These are phyloP conservation scores for Brasilioporus rufonigricans DNA, from an alignment of 768 basidiomycete genomes.

Conservation along the genomic window DNA sequence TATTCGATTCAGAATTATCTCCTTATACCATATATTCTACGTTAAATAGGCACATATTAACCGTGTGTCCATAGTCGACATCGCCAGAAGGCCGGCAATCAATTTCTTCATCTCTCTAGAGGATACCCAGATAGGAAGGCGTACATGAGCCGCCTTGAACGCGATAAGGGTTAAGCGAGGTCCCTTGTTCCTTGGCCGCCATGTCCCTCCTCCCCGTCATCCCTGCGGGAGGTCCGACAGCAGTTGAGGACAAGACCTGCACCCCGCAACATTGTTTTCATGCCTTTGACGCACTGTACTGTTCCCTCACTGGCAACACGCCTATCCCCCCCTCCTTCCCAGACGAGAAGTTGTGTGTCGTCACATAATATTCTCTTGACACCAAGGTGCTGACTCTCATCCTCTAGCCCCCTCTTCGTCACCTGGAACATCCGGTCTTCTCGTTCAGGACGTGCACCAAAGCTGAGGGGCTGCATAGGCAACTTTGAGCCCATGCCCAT, in stretches of 20 bases:
- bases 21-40: constrained; percentile 40
- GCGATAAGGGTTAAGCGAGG: constrained; percentile 3
- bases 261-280: constrained; percentile 74
- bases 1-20: constrained; percentile 39
- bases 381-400: constrained; percentile 5
- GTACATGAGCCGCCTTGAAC: neutral
- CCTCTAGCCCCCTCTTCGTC: constrained; percentile 75
- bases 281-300: constrained; percentile 80
- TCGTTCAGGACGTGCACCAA: constrained; percentile 55
- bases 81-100: constrained; percentile 9
- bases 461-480: constrained; percentile 92
- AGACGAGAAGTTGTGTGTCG: constrained; percentile 74
- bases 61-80: constrained; percentile 35
- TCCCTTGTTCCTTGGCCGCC: constrained; percentile 25
- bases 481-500: constrained; percentile 80
- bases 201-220: constrained; percentile 60
- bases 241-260: constrained; percentile 51
- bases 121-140: constrained; percentile 29
- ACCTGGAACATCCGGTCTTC: constrained; percentile 85
- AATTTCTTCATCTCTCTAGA: constrained; percentile 3
- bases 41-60: constrained; percentile 36
- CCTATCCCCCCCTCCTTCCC: constrained; percentile 63
- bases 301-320: constrained; percentile 53
- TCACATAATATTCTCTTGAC: neutral
- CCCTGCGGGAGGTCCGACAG: constrained; percentile 40